Base-by-base conservation (phyloP, 257 asterid species). In the Phtheirospermum japonicum region DNA sequence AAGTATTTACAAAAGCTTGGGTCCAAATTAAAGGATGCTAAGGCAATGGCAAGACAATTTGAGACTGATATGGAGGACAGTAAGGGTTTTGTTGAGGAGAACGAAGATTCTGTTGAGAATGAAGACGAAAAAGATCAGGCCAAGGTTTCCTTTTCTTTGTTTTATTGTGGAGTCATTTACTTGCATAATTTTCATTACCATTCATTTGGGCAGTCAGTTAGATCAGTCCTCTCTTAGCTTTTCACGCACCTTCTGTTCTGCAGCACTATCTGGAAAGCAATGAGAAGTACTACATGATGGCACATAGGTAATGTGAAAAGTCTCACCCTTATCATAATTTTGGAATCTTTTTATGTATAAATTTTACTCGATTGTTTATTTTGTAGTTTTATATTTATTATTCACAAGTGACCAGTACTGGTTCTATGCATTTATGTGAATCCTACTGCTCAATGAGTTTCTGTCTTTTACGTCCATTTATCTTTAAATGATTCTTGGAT, bases 261-360 rank as follows among this genome's bases (percentile, higher is more conserved):
- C 94, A 93, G 99, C 96, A 93, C 70, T 93, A 93, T 75, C 67
- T 93, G 95, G 99, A 93, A 81, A 93, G 99, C 92, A 93, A 93
- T 74, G 99, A 93, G 75, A 93, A 93, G 75, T 93, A 93, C 87
- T 93, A 93, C 79, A 57, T 72, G 87, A 89, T 93, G 97, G 99
- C 99, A 57, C 99, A 93, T 73, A 87, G 99, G 99, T 93, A 82
- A 76, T 46, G 43, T n/a, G 60, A 65, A 50, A 57, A n/a, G 30
- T 57, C 28, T 33, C 36, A 43, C 45, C 73, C 63, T 60, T 42
- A 56, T 59, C 55, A 66, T 63, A 51, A 53, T 61, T 67, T 39
- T 58, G 36, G 5, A 28, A 61, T 28, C 12, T 53, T 46, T 69
- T 71, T 51, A 37, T 26, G 37, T 43, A 57, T 9, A 26, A 14